phyloP scores from a whole-genome alignment of 2,329 filamentous ascomycete genomes.

The Cercospora berteroae region DNA sequence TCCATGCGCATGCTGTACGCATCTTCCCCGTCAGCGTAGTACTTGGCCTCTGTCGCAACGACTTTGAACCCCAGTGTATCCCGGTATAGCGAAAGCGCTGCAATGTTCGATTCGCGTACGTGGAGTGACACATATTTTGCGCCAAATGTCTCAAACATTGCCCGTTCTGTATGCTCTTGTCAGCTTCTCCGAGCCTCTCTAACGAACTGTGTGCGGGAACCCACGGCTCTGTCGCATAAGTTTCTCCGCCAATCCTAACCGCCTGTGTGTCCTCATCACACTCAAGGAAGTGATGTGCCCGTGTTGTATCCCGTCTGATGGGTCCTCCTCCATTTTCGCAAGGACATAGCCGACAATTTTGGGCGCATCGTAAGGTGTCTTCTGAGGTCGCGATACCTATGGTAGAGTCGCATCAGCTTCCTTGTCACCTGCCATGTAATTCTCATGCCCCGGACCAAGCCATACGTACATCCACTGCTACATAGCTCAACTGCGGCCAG shows the following conservation, averaged over 20 bases:
- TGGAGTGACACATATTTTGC: constrained; percentile 93
- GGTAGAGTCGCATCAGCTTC: background rate
- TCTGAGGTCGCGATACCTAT: constrained; percentile 69
- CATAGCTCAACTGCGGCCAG: constrained; percentile 96
- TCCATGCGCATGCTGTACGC: constrained; percentile 93
- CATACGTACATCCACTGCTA: constrained; percentile 72
- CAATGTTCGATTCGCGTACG: constrained; percentile 89
- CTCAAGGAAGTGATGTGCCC: constrained; percentile 94
- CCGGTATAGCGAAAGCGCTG: constrained; percentile 87
- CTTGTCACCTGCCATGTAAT: background rate
- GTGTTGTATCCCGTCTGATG: constrained; percentile 82
- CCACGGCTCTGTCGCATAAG: constrained; percentile 96
- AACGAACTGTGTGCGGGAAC: too few relatives aligned
- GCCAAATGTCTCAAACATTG: constrained; percentile 93
- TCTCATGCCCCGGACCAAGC: background rate
- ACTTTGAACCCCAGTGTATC: constrained; percentile 87
- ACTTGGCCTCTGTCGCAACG: constrained; percentile 81
- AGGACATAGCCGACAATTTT: constrained; percentile 99
- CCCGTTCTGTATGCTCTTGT: constrained; percentile 61
- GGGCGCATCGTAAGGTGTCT: constrained; percentile 81
- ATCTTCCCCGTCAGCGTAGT: constrained; percentile 97
- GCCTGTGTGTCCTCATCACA: constrained; percentile 92
- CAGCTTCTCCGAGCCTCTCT: too few relatives aligned
- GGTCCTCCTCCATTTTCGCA: constrained; percentile 99
- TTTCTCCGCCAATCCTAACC: constrained; percentile 92